Evolutionary conservation across 306 rosid genomes (phyloP), one percentile per base, ranked within the genome.

Genomic region (Castanospermum australe): DNA sequence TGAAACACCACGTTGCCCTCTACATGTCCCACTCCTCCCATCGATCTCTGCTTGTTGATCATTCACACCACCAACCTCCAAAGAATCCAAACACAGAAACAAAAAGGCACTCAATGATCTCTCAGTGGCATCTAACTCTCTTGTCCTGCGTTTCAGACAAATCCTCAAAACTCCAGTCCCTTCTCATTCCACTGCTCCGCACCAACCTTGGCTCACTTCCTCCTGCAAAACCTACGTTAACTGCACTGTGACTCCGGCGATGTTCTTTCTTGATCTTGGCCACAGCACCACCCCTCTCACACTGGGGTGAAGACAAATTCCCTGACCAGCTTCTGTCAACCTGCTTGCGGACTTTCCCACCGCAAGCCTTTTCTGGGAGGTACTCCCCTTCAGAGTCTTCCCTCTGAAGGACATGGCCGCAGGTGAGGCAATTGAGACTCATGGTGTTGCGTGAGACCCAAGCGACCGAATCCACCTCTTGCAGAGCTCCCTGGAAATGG

Each of bases 91-190:
- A 48, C 68, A 45, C 77, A 70, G 6, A 66, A 47, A 45, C 15
- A 73, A 47, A 48, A 42, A 30, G 5, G n/a, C n/a, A n/a, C n/a
- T n/a, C 7, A 48, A 75, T 15, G 13, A 74, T 70, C 57, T 70
- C 57, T 78, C 56, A 76, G 21, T 15, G 70, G 73, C 68, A 79
- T 36, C 70, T 50, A 14, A 81, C 48, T 9, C 80, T 79, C 64
- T 67, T 84, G 21, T 81, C 85, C 55, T 47, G 24, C 2, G 63
- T 61, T 9, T 77, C 79, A 68, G 65, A 22, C 66, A 90, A 67
- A 73, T 93, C 73, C 84, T 92, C 97, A 56, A 90, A 86, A 86
- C 90, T 93, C 99, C 99, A 95, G 51, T 95, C 91, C 89, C 98
- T 86, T 82, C 99, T 90, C 94, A 91, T 86, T 20, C 96, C 99